Conservation (phyloP, 768 basidiomycete species). For the Collybiopsis luxurians region DNA sequence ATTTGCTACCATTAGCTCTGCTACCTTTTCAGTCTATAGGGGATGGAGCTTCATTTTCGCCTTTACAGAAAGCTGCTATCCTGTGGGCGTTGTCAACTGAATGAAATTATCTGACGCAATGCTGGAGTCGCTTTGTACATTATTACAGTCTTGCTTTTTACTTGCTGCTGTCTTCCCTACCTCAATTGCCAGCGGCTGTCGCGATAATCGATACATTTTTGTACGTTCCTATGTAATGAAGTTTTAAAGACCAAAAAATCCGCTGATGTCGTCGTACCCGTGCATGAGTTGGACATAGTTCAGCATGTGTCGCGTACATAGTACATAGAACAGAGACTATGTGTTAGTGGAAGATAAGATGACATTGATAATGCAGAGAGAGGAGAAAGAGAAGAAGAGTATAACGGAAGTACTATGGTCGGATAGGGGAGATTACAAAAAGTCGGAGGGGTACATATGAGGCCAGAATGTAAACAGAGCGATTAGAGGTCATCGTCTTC, state of each 20-base stretch:
- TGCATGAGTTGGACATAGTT: neutral
- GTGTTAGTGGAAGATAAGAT: neutral
- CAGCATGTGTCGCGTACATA: neutral
- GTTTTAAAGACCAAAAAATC: neutral
- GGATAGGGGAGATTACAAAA: neutral
- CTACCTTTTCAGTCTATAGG: neutral
- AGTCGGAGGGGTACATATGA: neutral
- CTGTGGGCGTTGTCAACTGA: neutral
- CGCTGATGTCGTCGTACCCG: neutral
- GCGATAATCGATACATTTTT: neutral
- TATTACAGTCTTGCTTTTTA: no score
- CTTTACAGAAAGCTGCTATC: neutral
- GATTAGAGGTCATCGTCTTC: slow-evolving; percentile 87
- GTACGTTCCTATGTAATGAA: neutral
- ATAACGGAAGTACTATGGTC: neutral
- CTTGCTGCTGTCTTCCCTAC: no score
- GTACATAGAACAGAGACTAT: neutral
- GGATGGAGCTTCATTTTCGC: neutral
- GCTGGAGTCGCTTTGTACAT: neutral
- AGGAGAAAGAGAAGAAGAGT: neutral
- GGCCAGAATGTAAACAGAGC: neutral
- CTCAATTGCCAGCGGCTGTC: no score
- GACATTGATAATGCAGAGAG: slow-evolving; percentile 1
- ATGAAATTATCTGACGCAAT: neutral
- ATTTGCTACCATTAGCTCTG: neutral